Percentiles rank a stretch among this genome's conserved stretches.
These are phyloP conservation scores for Diaporthe ampelina DNA, from an alignment of 2,329 filamentous ascomycete species.

Conservation along the genomic window DNA sequence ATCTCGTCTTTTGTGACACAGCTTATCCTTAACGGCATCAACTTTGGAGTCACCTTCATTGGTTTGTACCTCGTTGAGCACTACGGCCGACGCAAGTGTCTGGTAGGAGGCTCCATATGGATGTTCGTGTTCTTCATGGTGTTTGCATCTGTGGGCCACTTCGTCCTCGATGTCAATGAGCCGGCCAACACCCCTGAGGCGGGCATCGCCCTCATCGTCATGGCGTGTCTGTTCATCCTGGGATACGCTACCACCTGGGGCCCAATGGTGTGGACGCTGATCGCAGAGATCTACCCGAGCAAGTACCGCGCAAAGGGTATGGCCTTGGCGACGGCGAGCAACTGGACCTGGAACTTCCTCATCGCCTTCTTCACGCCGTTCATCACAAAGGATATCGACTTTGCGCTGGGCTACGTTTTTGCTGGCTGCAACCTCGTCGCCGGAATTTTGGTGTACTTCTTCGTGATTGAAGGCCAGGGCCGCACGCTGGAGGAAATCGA, in stretches of 20 bases:
- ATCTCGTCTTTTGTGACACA: conserved; percentile 75
- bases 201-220: conserved; percentile 73
- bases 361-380: conserved; percentile 85
- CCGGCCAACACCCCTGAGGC: conserved; percentile 56
- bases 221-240: conserved; percentile 74
- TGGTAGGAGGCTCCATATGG: conserved; percentile 74
- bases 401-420: conserved; percentile 82
- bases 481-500: conserved; percentile 85
- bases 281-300: conserved; percentile 75
- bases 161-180: conserved; percentile 55
- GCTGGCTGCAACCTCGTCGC: conserved; percentile 78
- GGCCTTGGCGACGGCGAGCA: conserved; percentile 71
- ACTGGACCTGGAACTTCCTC: conserved; percentile 82
- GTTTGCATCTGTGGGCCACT: conserved; percentile 67
- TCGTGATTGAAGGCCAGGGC: conserved; percentile 81
- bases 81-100: conserved; percentile 73
- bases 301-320: conserved; percentile 73
- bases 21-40: conserved; percentile 77
- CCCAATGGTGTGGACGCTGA: conserved; percentile 75
- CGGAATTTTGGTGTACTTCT: conserved; percentile 79
- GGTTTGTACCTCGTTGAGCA: conserved; percentile 80
- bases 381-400: conserved; percentile 79
- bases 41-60: conserved; percentile 76
- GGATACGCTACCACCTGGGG: conserved; percentile 78
- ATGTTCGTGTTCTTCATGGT: conserved; percentile 73